These are phyloP conservation scores for Trichodelitschia bisporula DNA, from an alignment of 495 filamentous ascomycete species.

Conservation along the genomic window DNA sequence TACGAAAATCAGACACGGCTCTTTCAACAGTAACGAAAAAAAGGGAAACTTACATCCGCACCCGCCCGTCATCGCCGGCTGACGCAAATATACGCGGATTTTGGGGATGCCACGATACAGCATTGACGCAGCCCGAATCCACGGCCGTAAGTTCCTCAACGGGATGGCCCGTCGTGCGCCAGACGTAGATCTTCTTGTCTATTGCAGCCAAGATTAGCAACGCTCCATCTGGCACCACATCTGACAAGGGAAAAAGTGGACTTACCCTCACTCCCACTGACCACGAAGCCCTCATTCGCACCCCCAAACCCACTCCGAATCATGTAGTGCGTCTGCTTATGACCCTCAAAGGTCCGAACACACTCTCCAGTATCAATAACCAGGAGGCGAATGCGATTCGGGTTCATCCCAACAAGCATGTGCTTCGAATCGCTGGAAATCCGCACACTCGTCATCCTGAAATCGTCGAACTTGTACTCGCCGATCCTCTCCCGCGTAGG, in stretches of 20 bases:
- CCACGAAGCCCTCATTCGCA: conserved; percentile 69
- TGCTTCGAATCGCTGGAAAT: conserved; percentile 57
- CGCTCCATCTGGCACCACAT: neutral
- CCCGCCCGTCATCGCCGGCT: conserved; percentile 64
- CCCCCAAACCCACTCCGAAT: conserved; percentile 73
- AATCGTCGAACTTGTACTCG: conserved; percentile 34
- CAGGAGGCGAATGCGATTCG: conserved; percentile 49
- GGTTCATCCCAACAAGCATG: conserved; percentile 59
- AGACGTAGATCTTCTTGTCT: conserved; percentile 63
- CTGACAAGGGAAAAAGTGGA: neutral
- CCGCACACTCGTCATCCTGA: conserved; percentile 45
- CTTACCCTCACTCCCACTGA: conserved; percentile 77
- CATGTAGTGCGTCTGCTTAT: conserved; percentile 43
- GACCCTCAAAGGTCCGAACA: conserved; percentile 48
- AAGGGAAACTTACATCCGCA: conserved; percentile 43
- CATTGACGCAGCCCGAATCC: conserved; percentile 50
- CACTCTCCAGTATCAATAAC: conserved; percentile 49
- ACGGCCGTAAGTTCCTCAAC: conserved; percentile 62
- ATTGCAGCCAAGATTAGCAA: too few species aligned
- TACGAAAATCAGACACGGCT: too few species aligned
- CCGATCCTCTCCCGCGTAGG: conserved; percentile 45
- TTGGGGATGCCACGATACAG: conserved; percentile 74
- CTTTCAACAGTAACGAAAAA: conserved; percentile 12
- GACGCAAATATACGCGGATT: conserved; percentile 74
- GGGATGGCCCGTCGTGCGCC: conserved; percentile 53